Evolutionary conservation across 768 basidiomycete species (phyloP).

Genomic region (Macrolepiota fuliginosa): DNA sequence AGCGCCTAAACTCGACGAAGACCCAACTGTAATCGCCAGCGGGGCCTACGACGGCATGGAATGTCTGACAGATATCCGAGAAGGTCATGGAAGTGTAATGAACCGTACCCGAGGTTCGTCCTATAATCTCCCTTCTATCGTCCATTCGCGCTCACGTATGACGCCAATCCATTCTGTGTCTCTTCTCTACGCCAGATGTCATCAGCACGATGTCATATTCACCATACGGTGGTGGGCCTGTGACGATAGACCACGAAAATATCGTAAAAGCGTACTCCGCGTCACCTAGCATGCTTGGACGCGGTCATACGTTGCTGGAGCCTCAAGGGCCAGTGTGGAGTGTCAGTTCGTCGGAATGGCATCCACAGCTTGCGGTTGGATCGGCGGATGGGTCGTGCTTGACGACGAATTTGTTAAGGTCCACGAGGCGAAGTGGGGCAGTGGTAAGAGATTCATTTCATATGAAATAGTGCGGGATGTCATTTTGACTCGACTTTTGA

Average conservation of each 20-base stretch:
- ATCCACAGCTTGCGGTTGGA: constrained; percentile 81
- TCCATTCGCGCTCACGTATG: too few relatives aligned
- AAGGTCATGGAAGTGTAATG: constrained; percentile 62
- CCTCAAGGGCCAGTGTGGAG: constrained; percentile 84
- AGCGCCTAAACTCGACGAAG: constrained; percentile 38
- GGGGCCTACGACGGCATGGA: constrained; percentile 82
- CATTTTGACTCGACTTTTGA: not conserved
- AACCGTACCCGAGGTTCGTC: constrained; percentile 72
- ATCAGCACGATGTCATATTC: constrained; percentile 69
- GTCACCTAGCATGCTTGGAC: constrained; percentile 69
- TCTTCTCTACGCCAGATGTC: constrained; percentile 48
- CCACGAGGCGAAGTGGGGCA: constrained; percentile 66
- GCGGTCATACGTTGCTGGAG: constrained; percentile 69
- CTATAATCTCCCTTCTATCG: not conserved
- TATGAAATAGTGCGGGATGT: constrained; percentile 9
- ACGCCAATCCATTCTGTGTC: too few relatives aligned
- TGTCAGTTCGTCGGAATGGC: constrained; percentile 76
- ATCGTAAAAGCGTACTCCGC: constrained; percentile 73
- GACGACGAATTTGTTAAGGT: constrained; percentile 69
- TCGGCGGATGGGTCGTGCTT: constrained; percentile 81
- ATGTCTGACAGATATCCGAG: constrained; percentile 74
- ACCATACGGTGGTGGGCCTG: constrained; percentile 61
- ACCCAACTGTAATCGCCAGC: constrained; percentile 74
- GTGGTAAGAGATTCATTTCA: constrained; percentile 46
- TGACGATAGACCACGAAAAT: constrained; percentile 84